Conservation (phyloP, 768 basidiomycete species). For the Boletus coccyginus region DNA sequence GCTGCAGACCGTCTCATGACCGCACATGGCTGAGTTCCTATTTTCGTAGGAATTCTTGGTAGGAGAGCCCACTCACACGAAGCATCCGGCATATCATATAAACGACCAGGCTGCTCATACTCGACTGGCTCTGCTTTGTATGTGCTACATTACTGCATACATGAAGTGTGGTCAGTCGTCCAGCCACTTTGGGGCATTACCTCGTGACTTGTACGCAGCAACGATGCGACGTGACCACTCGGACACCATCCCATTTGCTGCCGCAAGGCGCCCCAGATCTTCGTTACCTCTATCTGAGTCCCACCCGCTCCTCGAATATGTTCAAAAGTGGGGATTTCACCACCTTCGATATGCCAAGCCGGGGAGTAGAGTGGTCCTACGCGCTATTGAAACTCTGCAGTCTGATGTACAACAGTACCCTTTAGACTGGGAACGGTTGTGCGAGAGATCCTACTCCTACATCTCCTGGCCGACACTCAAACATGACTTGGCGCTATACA, state of each 20-base stretch:
- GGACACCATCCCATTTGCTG: neutral
- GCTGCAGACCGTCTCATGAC: neutral
- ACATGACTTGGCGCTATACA: conserved; percentile 1
- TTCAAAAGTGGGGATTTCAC: neutral
- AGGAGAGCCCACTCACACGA: neutral
- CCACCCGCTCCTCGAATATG: conserved; percentile 8
- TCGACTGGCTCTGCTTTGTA: conserved; percentile 3
- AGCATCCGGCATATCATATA: neutral
- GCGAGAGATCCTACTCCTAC: neutral
- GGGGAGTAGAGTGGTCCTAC: neutral
- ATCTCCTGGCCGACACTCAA: neutral
- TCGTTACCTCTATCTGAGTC: neutral
- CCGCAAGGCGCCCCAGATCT: neutral
- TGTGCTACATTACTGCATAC: conserved; percentile 3
- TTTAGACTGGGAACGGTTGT: conserved; percentile 1
- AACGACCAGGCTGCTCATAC: neutral
- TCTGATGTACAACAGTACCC: neutral
- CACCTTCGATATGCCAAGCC: neutral
- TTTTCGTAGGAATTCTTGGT: conserved; percentile 7
- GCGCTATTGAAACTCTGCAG: neutral
- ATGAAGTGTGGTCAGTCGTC: neutral
- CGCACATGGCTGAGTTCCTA: neutral
- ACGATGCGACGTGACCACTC: neutral
- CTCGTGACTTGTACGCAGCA: too few relatives aligned
- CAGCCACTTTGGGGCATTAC: too few relatives aligned